Conservation (phyloP, 169 alveolate species). For the Eimeria praecox region DNA sequence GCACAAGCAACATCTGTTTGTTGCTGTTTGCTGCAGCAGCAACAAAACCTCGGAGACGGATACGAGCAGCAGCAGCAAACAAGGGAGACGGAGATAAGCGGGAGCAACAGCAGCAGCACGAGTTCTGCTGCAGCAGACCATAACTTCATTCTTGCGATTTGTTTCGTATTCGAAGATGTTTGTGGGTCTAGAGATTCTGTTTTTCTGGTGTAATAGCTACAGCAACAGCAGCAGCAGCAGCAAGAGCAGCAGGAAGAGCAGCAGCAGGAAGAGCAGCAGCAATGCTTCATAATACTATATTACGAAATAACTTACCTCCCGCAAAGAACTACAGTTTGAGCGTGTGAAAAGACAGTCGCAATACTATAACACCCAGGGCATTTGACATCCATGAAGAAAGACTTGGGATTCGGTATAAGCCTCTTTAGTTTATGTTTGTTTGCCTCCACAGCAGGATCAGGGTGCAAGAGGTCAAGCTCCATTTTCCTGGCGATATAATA, state of each 20-base stretch:
- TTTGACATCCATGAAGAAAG: conserved; percentile 99
- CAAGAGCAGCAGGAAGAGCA: neutral
- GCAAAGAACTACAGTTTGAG: conserved; percentile 96
- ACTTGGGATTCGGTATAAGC: conserved; percentile 98
- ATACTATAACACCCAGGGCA: conserved; percentile 98
- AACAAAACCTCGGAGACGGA: no score
- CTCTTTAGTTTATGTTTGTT: conserved; percentile 98
- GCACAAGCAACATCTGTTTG: no score
- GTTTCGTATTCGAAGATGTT: no score
- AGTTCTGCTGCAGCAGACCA: no score
- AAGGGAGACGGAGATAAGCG: no score
- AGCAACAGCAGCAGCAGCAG: neutral
- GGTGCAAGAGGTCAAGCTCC: conserved; percentile 98
- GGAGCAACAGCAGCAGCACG: no score
- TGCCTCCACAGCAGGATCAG: conserved; percentile 97
- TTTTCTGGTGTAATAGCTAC: no score
- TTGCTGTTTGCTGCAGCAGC: no score
- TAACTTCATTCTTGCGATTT: no score
- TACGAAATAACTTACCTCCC: conserved; percentile 86
- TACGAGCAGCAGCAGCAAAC: no score
- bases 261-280: neutral
- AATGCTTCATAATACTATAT: neutral
- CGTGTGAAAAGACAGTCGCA: conserved; percentile 97
- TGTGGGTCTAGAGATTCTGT: no score
- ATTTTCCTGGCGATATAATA: conserved; percentile 84